These are phyloP conservation scores for Peribolospora baueri DNA, from an alignment of 768 basidiomycete genomes.

Conservation along the genomic window DNA sequence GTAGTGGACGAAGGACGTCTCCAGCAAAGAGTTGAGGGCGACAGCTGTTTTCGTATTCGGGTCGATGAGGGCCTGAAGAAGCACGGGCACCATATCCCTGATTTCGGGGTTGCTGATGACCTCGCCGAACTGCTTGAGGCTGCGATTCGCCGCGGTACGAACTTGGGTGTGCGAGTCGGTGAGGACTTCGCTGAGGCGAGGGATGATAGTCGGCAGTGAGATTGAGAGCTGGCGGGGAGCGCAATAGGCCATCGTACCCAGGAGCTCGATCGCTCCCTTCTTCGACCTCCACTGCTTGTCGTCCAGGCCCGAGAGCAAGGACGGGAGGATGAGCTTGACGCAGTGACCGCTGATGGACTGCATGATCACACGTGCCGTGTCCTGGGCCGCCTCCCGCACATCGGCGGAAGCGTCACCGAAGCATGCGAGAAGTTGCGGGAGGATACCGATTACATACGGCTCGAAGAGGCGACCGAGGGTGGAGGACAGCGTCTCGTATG, in stretches of 20 bases:
- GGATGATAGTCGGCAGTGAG: constrained; percentile 87
- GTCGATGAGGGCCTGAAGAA: constrained; percentile 87
- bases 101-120: constrained; percentile 97
- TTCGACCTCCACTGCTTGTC: constrained; percentile 98
- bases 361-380: constrained; percentile 85
- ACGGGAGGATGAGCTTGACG: constrained; percentile 80
- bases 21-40: constrained; percentile 61
- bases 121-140: constrained; percentile 91
- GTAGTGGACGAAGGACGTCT: constrained; percentile 92
- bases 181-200: constrained; percentile 74
- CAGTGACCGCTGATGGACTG: constrained; percentile 50
- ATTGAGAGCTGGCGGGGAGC: constrained; percentile 82
- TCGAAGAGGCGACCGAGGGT: constrained; percentile 78
- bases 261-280: constrained; percentile 74
- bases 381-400: constrained; percentile 79
- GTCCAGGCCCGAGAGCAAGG: constrained; percentile 66
- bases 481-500: constrained; percentile 68
- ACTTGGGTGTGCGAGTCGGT: constrained; percentile 98
- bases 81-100: constrained; percentile 59
- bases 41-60: constrained; percentile 59
- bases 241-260: constrained; percentile 98
- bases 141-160: constrained; percentile 70
- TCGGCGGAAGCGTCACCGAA: constrained; percentile 72
- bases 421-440: constrained; percentile 54
- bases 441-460: constrained; percentile 61